phyloP scores from a whole-genome alignment of 768 basidiomycete genomes.

The Boletus vinaceobasis region DNA sequence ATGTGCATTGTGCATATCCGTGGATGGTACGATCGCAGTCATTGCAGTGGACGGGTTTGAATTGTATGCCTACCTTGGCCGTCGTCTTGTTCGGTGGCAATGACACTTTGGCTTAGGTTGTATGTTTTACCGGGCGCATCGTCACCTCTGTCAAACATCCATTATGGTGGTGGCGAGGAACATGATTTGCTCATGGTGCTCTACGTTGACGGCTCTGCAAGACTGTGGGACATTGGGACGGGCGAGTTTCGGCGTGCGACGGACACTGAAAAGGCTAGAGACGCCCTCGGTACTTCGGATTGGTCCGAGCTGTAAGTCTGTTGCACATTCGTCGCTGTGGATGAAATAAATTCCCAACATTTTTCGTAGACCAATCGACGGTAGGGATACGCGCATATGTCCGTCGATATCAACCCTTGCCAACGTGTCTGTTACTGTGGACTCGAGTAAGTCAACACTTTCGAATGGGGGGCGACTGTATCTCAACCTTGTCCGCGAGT shows the following conservation, averaged over 20 bases:
- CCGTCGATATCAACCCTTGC: slow-evolving; percentile 26
- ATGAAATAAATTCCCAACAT: neutral
- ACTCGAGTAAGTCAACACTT: slow-evolving; percentile 23
- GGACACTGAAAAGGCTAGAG: slow-evolving; percentile 69
- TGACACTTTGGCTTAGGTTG: slow-evolving; percentile 43
- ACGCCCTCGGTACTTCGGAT: slow-evolving; percentile 63
- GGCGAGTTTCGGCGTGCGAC: slow-evolving; percentile 86
- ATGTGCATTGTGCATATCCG: slow-evolving; percentile 67
- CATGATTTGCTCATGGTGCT: slow-evolving; percentile 68
- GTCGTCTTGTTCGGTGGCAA: neutral
- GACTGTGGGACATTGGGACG: slow-evolving; percentile 84
- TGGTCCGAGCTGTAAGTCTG: slow-evolving; percentile 69
- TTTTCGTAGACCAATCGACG: slow-evolving; percentile 24
- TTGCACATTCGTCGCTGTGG: neutral
- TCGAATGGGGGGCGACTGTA: slow-evolving; percentile 14
- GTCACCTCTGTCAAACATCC: slow-evolving; percentile 61
- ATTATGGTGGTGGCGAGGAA: slow-evolving; percentile 46
- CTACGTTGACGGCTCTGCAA: slow-evolving; percentile 71
- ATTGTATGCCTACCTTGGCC: slow-evolving; percentile 53
- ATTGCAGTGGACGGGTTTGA: slow-evolving; percentile 71
- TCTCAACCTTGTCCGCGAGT: slow-evolving; percentile 33
- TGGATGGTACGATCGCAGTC: slow-evolving; percentile 82
- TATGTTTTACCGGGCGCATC: slow-evolving; percentile 80
- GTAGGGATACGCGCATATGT: slow-evolving; percentile 23
- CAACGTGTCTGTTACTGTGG: slow-evolving; percentile 9